Evolutionary conservation across 495 filamentous ascomycete species (phyloP), one percentile per base, ranked within the genome.

Genomic region (Penicillium cataractarum): DNA sequence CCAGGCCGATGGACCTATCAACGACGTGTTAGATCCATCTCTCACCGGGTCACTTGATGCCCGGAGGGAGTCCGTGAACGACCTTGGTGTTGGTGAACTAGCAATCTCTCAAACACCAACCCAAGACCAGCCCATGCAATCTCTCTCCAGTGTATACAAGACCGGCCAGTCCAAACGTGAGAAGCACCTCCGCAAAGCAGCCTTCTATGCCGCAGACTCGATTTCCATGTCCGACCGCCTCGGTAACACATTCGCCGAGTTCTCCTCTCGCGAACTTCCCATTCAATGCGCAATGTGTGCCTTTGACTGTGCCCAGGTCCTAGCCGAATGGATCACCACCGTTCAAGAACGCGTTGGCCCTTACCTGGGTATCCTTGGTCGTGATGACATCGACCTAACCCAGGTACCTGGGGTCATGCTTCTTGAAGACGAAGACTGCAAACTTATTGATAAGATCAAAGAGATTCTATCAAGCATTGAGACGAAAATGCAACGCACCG

Each of bases 241-340:
- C 9, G 92, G 92, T 6, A 87, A 92, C 31, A 94, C 92, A 0
- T 97, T 93, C 72, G 90, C 92, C 6, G 90, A 96, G 62, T 88
- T 92, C 61, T 89, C 89, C 2, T 92, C 90, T 32, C 86, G 93
- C 31, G 95, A 98, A 69, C 82, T 99, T n/a, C 94, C 95, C 2
- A 81, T 98, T 27, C 93, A 96, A 65, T 93, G 92, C 15, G 92
- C 91, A 7, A 89, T 99, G 84, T 98, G 93, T 73, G 86, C 90
- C 13, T 96, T 97, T 71, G 95, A 99, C 69, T 98, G 95, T 68
- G 90, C 93, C n/a, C 92, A 97, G 69, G 92, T 99, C 0, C 87
- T 99, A 26, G 94, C 95, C 1, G 95, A 99, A 75, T 99, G 95
- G 95, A 86, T 96, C 44, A 90, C 90, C 15, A 97, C 94, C 0